Conservation (phyloP, 163 green algal species). For the Volvox carteri region DNA sequence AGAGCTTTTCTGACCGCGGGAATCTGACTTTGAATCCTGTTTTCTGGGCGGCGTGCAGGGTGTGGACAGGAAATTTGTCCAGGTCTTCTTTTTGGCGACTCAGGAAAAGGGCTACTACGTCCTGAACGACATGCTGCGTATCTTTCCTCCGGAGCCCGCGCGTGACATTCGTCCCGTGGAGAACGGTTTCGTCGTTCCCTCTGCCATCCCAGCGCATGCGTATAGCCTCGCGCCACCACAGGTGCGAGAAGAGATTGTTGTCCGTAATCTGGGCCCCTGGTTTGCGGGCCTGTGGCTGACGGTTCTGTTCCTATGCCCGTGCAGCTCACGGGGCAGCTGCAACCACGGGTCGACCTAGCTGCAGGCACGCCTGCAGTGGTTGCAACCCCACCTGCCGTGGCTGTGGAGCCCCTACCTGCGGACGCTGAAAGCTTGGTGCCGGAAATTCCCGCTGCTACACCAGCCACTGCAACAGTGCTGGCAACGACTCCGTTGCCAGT, state of each 20-base stretch:
- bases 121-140: conserved; percentile 72
- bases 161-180: conserved; percentile 28
- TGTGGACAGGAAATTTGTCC: conserved; percentile 63
- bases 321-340: not conserved
- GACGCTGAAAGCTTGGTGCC: not conserved
- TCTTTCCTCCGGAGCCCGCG: conserved; percentile 51
- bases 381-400: not conserved
- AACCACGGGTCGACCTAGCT: not conserved
- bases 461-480: not conserved
- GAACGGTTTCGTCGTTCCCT: conserved; percentile 47
- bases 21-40: not conserved
- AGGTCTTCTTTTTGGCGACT: conserved; percentile 74
- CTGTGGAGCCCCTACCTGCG: conserved; percentile 13
- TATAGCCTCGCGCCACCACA: conserved; percentile 1
- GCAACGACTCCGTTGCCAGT: not conserved
- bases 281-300: not conserved
- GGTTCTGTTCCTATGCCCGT: not conserved
- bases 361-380: not conserved
- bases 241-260: no score
- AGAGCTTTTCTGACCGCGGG: not conserved
- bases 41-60: conserved; percentile 48
- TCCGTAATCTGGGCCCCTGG: no score
- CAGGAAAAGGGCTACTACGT: conserved; percentile 75
- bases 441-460: not conserved
- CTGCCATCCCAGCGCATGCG: not conserved